phyloP scores from a whole-genome alignment of 208 protist species.

The Vickermania ingenoplastis region DNA sequence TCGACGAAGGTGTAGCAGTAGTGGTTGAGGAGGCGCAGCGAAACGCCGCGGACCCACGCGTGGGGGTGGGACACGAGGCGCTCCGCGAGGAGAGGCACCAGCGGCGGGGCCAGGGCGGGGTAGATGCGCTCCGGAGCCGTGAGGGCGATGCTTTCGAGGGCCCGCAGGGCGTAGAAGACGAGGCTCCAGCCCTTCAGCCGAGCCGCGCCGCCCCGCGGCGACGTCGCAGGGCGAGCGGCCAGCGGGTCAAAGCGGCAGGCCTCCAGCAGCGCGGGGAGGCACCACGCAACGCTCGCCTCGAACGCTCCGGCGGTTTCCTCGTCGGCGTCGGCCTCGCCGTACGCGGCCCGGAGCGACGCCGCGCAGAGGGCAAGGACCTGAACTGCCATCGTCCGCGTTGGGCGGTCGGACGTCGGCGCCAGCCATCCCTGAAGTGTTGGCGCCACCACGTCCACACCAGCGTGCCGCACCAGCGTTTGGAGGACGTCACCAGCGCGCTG shows the following conservation, averaged over 20 bases:
- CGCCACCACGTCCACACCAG: slow-evolving; percentile 66
- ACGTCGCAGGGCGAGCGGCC: slow-evolving; percentile 15
- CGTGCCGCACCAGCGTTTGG: slow-evolving; percentile 45
- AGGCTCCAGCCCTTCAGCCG: slow-evolving; percentile 63
- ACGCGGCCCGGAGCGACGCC: slow-evolving; percentile 18
- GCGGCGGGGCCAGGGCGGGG: slow-evolving; percentile 16
- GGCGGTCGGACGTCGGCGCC: slow-evolving; percentile 22
- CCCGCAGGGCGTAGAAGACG: slow-evolving; percentile 76
- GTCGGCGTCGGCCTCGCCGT: slow-evolving; percentile 9
- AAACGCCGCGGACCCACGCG: slow-evolving; percentile 69
- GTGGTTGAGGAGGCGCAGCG: slow-evolving; percentile 57
- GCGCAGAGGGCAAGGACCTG: slow-evolving; percentile 70
- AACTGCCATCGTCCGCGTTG: slow-evolving; percentile 45
- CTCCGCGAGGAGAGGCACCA: slow-evolving; percentile 32
- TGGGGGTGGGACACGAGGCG: slow-evolving; percentile 64
- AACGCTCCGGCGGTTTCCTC: slow-evolving; percentile 28
- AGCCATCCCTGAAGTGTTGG: slow-evolving; percentile 63
- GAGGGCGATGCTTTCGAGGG: slow-evolving; percentile 43
- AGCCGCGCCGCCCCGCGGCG: slow-evolving; percentile 4
- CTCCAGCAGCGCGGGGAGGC: slow-evolving; percentile 35
- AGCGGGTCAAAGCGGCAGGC: slow-evolving; percentile 58
- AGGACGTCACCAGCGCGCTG: slow-evolving; percentile 46
- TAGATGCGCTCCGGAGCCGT: slow-evolving; percentile 45
- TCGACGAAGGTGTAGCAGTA: slow-evolving; percentile 77
- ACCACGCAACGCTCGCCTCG: slow-evolving; percentile 50